These are phyloP conservation scores for Trichophyton verrucosum DNA, from an alignment of 2,329 filamentous ascomycete species.

Conservation along the genomic window DNA sequence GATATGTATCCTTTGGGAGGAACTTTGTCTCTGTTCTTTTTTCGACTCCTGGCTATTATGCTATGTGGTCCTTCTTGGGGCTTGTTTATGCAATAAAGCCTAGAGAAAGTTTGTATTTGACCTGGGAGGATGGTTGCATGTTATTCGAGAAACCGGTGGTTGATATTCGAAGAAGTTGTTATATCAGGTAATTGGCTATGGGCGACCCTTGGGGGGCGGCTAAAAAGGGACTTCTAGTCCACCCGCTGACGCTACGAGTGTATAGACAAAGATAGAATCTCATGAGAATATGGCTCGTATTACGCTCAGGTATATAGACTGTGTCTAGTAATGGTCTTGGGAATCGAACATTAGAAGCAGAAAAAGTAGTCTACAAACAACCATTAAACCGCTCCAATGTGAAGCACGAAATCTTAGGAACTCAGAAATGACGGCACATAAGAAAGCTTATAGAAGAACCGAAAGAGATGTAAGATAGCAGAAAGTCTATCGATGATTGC, in stretches of 20 bases:
- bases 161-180: no score
- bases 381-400: no score
- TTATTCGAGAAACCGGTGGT: no score
- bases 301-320: neutral
- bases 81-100: neutral
- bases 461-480: neutral
- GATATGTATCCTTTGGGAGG: no score
- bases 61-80: slow-evolving; percentile 1
- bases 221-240: no score
- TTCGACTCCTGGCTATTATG: no score
- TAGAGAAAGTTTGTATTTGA: neutral
- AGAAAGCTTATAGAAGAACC: neutral
- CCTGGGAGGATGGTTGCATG: no score
- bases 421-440: neutral
- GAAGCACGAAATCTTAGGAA: neutral
- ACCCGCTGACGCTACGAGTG: neutral
- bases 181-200: no score
- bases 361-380: neutral
- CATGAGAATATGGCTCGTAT: neutral
- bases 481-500: slow-evolving; percentile 15
- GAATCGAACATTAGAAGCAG: neutral
- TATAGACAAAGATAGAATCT: neutral
- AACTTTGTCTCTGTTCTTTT: neutral
- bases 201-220: no score
- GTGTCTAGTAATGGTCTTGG: neutral